phyloP scores from a whole-genome alignment of 2,329 filamentous ascomycete genomes.

The Aspergillus melleus region DNA sequence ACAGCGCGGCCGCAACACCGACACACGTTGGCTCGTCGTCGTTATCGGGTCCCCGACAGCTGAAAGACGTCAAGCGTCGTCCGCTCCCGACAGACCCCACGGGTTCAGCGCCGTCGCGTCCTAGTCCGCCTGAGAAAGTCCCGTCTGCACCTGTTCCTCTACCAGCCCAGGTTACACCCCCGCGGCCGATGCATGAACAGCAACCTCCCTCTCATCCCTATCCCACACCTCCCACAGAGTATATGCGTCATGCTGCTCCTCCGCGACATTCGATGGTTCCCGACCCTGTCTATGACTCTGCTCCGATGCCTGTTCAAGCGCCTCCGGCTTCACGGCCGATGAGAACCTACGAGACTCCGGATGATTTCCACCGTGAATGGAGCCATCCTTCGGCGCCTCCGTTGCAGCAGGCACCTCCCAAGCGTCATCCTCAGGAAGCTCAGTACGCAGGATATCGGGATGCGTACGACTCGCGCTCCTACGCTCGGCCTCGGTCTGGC shows the following conservation, averaged over 20 bases:
- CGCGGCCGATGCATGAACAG: constrained; percentile 23
- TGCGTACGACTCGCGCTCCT: constrained; percentile 25
- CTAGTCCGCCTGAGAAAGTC: constrained; percentile 42
- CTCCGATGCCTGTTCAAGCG: constrained; percentile 23
- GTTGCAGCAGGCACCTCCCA: constrained; percentile 14
- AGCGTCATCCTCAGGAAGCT: constrained; percentile 24
- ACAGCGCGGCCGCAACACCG: constrained; percentile 16
- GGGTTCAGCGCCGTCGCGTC: constrained; percentile 47
- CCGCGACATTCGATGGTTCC: constrained; percentile 67
- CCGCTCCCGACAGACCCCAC: constrained; percentile 80
- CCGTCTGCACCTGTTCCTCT: constrained; percentile 37
- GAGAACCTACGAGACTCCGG: constrained; percentile 32
- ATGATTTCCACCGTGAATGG: constrained; percentile 31
- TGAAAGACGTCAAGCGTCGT: constrained; percentile 72
- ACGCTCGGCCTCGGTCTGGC: constrained; percentile 24
- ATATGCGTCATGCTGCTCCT: constrained; percentile 69
- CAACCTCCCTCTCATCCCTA: constrained; percentile 4
- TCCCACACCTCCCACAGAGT: constrained; percentile 54
- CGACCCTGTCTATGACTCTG: constrained; percentile 50
- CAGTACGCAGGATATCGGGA: constrained; percentile 17
- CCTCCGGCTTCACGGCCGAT: constrained; percentile 23
- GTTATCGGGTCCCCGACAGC: constrained; percentile 51
- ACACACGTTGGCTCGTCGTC: constrained; percentile 23
- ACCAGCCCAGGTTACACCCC: constrained; percentile 29
- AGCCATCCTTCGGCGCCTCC: constrained; percentile 20